phyloP scores from a whole-genome alignment of 352 stramenopile genomes.

The Phytophthora pini region DNA sequence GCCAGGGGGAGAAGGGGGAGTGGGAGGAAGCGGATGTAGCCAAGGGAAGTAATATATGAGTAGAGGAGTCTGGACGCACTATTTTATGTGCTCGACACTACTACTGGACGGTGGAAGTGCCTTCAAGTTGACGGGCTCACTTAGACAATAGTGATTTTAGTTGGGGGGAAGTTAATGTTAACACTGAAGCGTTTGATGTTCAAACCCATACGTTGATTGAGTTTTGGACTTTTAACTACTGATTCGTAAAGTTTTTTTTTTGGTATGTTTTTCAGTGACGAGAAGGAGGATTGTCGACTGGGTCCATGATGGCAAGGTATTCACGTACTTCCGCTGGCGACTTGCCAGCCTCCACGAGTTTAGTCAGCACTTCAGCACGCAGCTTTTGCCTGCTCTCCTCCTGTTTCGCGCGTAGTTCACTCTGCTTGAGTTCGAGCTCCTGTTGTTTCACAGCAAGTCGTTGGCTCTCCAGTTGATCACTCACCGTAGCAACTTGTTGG shows the following conservation, averaged over 20 bases:
- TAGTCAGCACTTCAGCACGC: constrained; percentile 37
- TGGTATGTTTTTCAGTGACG: constrained; percentile 6
- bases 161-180: neutral
- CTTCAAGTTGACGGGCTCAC: neutral
- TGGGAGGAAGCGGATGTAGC: constrained; percentile 16
- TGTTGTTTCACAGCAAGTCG: constrained; percentile 49
- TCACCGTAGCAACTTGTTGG: neutral
- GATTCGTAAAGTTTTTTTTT: constrained; percentile 8
- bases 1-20: neutral
- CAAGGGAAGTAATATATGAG: constrained; percentile 19
- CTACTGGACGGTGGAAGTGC: neutral
- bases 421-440: constrained; percentile 54
- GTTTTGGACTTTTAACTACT: constrained; percentile 2
- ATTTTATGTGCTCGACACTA: constrained; percentile 28
- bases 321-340: constrained; percentile 38
- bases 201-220: constrained; percentile 5
- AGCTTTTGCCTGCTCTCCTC: constrained; percentile 40
- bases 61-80: constrained; percentile 1
- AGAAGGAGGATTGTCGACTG: constrained; percentile 3
- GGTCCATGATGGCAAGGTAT: constrained; percentile 41
- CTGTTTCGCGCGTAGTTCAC: constrained; percentile 42
- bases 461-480: constrained; percentile 43
- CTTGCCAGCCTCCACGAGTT: constrained; percentile 38
- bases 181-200: neutral
- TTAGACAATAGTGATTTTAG: no score